phyloP scores from a whole-genome alignment of 495 filamentous ascomycete genomes.

The Amorphotheca resinae region DNA sequence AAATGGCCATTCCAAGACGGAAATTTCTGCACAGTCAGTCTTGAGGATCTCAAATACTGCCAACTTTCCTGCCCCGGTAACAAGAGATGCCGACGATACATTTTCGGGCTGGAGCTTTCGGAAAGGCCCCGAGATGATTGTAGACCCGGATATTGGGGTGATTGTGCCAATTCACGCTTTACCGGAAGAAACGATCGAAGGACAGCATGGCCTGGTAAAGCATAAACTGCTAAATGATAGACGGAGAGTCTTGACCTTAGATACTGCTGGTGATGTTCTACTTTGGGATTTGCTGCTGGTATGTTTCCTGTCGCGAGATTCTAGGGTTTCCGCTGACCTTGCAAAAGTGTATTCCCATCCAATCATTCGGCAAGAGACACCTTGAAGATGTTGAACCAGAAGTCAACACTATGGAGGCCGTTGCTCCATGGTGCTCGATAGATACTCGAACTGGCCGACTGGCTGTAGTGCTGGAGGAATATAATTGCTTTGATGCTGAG shows the following conservation, averaged over 20 bases:
- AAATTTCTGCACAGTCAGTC: constrained; percentile 64
- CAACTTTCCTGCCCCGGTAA: constrained; percentile 43
- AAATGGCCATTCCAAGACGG: constrained; percentile 36
- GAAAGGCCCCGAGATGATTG: constrained; percentile 38
- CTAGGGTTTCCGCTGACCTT: constrained; percentile 9
- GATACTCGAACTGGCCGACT: constrained; percentile 86
- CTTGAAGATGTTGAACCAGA: constrained; percentile 83
- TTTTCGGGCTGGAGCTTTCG: constrained; percentile 37
- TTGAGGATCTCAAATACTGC: constrained; percentile 76
- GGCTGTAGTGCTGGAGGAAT: constrained; percentile 82
- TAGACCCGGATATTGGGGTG: constrained; percentile 43
- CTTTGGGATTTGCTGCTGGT: constrained; percentile 90
- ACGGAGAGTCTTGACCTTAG: constrained; percentile 75
- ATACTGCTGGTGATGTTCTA: constrained; percentile 92
- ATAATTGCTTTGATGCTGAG: constrained; percentile 95
- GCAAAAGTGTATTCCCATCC: constrained; percentile 63
- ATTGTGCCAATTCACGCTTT: constrained; percentile 59
- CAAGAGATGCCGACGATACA: constrained; percentile 37
- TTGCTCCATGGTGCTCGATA: constrained; percentile 90
- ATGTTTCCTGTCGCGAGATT: constrained; percentile 6
- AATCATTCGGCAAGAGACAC: constrained; percentile 83
- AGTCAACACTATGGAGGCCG: constrained; percentile 76
- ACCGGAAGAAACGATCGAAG: constrained; percentile 80
- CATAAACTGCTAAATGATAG: constrained; percentile 85
- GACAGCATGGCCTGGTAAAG: constrained; percentile 91